Evolutionary conservation across 352 stramenopile species (phyloP), one percentile per base, ranked within the genome.

Genomic region (Phytophthora tubulina): DNA sequence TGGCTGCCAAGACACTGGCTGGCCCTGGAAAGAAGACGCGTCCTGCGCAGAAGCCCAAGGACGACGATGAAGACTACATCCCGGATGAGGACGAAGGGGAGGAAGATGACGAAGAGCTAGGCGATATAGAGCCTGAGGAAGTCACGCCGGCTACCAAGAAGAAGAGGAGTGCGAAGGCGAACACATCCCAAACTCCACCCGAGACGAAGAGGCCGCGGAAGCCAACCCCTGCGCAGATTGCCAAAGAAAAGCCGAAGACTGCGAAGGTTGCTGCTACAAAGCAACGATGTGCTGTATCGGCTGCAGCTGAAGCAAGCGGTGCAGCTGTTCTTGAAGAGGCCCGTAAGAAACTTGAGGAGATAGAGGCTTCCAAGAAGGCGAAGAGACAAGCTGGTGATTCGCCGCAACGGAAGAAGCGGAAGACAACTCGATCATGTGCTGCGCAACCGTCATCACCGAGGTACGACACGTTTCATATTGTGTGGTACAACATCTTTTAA

Each of bases 61-160:
- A 67, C 10, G 55, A 57, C 21, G 64, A 67, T n/a, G 49, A 7
- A n/a, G 46, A 62, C 4, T 66, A 31, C 13, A 4, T 56, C 3
- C 35, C 44, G 3, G 21, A 27, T 27, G 52, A 38, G 2, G 63
- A 70, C 4, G 63, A 58, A 1, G 35, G 59, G 2, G 52, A 59
- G 0, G 35, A 67, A 5, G 61, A 46, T 4, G 49, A 58, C 33
- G 36, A 41, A 52, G 5, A 15, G 11, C 17, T 7, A 27, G 21
- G 21, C 21, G 21, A 27, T 27, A 27, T 27, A 27, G 21, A 27
- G 0, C 21, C 21, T 27, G 21, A 27, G 21, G 21, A 27, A 27
- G 21, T 27, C 21, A 27, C 21, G 21, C 21, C 21, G 21, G 21
- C 21, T 27, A 27, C 21, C 21, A 27, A 27, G 21, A 27, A 27